Evolutionary conservation across 2,329 filamentous ascomycete species (phyloP).

Genomic region (Plenodomus lindquistii): DNA sequence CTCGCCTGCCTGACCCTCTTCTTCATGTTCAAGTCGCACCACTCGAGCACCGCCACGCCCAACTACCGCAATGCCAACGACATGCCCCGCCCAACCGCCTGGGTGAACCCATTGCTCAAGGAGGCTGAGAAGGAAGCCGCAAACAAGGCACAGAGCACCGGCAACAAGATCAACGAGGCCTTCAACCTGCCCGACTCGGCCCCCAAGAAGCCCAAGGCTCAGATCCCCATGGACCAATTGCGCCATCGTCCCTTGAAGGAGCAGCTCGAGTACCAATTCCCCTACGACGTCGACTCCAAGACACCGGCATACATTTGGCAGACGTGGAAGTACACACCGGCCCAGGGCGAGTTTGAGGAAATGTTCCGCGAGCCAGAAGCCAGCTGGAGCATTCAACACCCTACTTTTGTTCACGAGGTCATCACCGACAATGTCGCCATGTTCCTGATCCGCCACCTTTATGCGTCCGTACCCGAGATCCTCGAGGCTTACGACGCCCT

Average conservation of each 20-base stretch:
- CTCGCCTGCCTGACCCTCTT: constrained; percentile 70
- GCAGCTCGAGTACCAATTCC: constrained; percentile 87
- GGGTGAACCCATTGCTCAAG: constrained; percentile 31
- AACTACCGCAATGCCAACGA: constrained; percentile 39
- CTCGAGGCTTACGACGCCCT: constrained; percentile 55
- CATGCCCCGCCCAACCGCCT: constrained; percentile 41
- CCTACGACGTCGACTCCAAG: constrained; percentile 84
- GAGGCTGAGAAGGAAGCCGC: constrained; percentile 13
- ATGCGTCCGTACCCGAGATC: constrained; percentile 66
- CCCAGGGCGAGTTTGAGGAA: constrained; percentile 73
- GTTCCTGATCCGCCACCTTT: constrained; percentile 82
- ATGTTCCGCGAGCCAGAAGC: constrained; percentile 81
- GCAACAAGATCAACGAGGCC: constrained; percentile 30
- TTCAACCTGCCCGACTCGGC: constrained; percentile 35
- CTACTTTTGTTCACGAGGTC: constrained; percentile 92
- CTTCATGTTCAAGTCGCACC: constrained; percentile 68
- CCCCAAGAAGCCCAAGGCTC: constrained; percentile 52
- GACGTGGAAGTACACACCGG: constrained; percentile 90
- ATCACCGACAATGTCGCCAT: constrained; percentile 88
- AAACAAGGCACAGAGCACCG: constrained; percentile 14
- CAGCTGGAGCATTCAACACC: constrained; percentile 85
- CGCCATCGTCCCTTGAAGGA: constrained; percentile 74
- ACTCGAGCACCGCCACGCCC: constrained; percentile 42
- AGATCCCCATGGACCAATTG: constrained; percentile 71
- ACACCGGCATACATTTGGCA: constrained; percentile 99